Conservation (phyloP, 75 land plant species). For the Pinus taeda region DNA sequence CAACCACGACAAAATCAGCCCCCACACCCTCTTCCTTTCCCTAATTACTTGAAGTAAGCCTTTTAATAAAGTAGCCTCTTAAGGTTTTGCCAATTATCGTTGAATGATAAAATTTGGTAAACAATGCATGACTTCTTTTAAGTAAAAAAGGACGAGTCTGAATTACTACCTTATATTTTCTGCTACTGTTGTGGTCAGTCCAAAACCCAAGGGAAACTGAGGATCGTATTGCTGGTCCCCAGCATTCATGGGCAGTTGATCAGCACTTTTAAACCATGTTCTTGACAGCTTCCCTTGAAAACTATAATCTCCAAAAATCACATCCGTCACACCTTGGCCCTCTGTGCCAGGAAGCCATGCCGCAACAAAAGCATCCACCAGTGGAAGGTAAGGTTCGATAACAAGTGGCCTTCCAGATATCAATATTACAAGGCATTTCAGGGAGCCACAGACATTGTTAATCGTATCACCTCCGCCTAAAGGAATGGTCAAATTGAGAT, state of each 20-base stretch:
- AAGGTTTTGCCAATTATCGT: not conserved
- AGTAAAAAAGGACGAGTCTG: not conserved
- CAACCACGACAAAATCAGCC: not conserved
- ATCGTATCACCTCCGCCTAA: slow-evolving; percentile 43
- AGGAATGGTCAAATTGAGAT: slow-evolving; percentile 62
- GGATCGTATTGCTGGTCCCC: slow-evolving; percentile 78
- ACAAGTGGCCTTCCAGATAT: slow-evolving; percentile 79
- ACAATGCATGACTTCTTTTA: not conserved
- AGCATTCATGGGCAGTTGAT: slow-evolving; percentile 82
- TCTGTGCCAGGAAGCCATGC: slow-evolving; percentile 91
- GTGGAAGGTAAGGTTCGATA: slow-evolving; percentile 47
- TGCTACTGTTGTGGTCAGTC: slow-evolving; percentile 31
- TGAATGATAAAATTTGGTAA: not conserved
- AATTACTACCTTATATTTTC: slow-evolving; percentile 8
- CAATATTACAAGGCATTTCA: slow-evolving; percentile 72
- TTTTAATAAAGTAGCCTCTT: not conserved
- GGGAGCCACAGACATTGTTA: slow-evolving; percentile 38
- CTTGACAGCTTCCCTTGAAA: slow-evolving; percentile 65
- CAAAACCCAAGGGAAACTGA: slow-evolving; percentile 71
- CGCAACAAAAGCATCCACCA: slow-evolving; percentile 73
- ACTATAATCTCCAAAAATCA: slow-evolving; percentile 66
- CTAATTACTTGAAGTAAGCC: not conserved
- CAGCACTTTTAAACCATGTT: slow-evolving; percentile 75
- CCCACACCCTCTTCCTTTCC: not conserved
- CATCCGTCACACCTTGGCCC: slow-evolving; percentile 76